Conservation (phyloP, 225 moss, liverwort and hornwort species). For the Rhytidiadelphus loreus region DNA sequence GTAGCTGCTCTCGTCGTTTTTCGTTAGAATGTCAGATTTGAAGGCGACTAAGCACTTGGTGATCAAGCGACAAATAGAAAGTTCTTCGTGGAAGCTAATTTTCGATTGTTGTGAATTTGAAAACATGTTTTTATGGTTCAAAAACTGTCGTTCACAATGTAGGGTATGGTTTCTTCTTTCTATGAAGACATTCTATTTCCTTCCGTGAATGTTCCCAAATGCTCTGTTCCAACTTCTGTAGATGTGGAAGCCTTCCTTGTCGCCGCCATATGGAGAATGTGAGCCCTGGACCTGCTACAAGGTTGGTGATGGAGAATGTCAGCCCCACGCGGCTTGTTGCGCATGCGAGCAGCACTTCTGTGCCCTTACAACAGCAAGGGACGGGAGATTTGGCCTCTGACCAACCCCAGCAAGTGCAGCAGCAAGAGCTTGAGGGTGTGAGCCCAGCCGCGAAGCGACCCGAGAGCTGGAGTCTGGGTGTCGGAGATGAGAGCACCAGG, state of each 20-base stretch:
- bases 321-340: slow-evolving; percentile 28
- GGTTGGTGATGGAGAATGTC: slow-evolving; percentile 60
- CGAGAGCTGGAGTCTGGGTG: slow-evolving; percentile 29
- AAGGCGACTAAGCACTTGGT: neutral
- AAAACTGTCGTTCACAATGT: neutral
- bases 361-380: neutral
- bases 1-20: neutral
- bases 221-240: neutral
- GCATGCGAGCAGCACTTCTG: neutral
- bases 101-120: neutral
- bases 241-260: slow-evolving; percentile 35
- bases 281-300: slow-evolving; percentile 31
- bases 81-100: neutral
- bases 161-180: neutral
- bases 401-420: neutral
- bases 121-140: too few species aligned
- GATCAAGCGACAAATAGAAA: neutral
- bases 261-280: slow-evolving; percentile 50
- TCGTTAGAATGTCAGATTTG: neutral
- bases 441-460: slow-evolving; percentile 47
- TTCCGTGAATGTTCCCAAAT: neutral
- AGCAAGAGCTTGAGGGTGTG: slow-evolving; percentile 44
- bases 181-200: neutral
- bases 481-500: slow-evolving; percentile 5
- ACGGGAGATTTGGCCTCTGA: neutral